These are phyloP conservation scores for Alternaria arborescens DNA, from an alignment of 2,329 filamentous ascomycete species.

Conservation along the genomic window DNA sequence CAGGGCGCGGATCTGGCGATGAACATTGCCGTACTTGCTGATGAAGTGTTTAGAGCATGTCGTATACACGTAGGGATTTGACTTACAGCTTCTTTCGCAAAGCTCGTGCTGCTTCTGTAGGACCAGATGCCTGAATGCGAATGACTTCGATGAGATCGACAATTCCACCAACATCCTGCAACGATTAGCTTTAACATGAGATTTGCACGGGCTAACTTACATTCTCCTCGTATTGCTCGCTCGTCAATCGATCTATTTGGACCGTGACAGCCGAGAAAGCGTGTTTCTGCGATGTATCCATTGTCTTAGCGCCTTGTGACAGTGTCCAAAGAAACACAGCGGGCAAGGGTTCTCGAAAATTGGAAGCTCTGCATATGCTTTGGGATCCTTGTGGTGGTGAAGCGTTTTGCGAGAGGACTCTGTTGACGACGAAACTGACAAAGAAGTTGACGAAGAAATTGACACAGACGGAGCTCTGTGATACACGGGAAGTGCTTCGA, in stretches of 20 bases:
- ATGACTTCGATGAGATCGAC: constrained; percentile 95
- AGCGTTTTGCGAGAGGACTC: constrained; percentile 24
- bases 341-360: constrained; percentile 42
- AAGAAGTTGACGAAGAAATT: background rate
- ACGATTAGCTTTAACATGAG: background rate
- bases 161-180: constrained; percentile 77
- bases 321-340: constrained; percentile 37
- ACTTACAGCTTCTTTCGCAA: constrained; percentile 90
- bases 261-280: constrained; percentile 95
- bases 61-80: background rate
- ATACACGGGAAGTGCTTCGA: constrained; percentile 10
- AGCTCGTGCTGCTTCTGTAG: constrained; percentile 87
- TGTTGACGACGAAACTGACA: constrained; percentile 3
- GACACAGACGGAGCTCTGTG: constrained; percentile 6
- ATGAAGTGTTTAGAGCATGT: constrained; percentile 20
- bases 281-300: constrained; percentile 59
- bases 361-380: constrained; percentile 34
- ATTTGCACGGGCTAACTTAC: constrained; percentile 16
- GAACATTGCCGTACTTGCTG: constrained; percentile 92
- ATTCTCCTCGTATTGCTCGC: constrained; percentile 88
- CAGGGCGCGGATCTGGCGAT: constrained; percentile 88
- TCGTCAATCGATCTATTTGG: constrained; percentile 87
- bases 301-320: constrained; percentile 34
- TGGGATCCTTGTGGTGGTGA: constrained; percentile 36
- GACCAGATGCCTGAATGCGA: constrained; percentile 84